Percentiles rank a stretch among this genome's conserved stretches.
phyloP scores from a whole-genome alignment of 1,284 basidiomycete genomes.

The Wallemia mellicola region DNA sequence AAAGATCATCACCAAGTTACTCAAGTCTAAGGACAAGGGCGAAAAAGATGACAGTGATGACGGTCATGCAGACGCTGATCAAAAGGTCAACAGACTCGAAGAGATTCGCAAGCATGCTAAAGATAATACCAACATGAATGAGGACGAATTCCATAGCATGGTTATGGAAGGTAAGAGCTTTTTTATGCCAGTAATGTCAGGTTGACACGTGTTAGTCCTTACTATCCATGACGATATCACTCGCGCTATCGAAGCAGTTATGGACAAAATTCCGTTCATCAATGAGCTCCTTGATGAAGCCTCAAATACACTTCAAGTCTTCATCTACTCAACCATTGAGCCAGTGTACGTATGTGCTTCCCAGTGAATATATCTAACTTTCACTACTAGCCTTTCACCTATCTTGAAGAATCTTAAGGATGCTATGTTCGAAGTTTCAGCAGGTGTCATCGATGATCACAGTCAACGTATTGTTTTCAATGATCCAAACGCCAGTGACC shows the following conservation, averaged over 20 bases:
- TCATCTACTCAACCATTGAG: constrained; percentile 14
- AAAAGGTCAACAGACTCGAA: constrained; percentile 10
- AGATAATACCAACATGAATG: constrained; percentile 11
- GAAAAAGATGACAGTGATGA: constrained; percentile 4
- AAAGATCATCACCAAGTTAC: background rate
- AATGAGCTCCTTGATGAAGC: background rate
- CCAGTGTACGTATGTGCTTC: too few species aligned
- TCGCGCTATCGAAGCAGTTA: constrained; percentile 15
- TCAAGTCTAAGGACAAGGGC: background rate
- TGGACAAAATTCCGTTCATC: constrained; percentile 9
- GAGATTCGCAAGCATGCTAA: constrained; percentile 9
- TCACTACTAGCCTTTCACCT: too few species aligned
- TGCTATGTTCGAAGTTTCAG: constrained; percentile 12
- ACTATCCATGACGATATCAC: constrained; percentile 16
- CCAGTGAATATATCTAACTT: too few species aligned
- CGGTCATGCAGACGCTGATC: constrained; percentile 2
- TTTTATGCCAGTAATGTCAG: too few species aligned
- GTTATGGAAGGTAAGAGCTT: too few species aligned
- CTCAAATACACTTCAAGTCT: background rate
- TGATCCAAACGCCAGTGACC: constrained; percentile 14
- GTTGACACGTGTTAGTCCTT: too few species aligned
- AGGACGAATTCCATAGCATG: too few species aligned
- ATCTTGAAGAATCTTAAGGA: constrained; percentile 8
- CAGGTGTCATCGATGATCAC: constrained; percentile 5
- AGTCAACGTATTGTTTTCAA: constrained; percentile 6